Conservation (phyloP, 139 green algal genomes). For the Zygnema cylindricum region DNA sequence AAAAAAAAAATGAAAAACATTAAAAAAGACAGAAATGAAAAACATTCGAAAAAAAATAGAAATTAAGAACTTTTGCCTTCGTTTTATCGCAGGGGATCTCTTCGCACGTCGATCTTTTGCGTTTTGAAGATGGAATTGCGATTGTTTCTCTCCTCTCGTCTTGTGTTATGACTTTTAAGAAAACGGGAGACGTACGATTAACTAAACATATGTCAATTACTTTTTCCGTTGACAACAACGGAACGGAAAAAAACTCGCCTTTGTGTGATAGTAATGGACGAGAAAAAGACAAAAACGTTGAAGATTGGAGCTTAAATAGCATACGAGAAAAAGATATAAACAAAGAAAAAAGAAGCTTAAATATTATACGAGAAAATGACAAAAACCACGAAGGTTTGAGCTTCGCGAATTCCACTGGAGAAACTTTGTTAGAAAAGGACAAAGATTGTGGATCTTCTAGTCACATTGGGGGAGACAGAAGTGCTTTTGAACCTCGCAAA, state of each 20-base stretch:
- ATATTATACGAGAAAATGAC: neutral
- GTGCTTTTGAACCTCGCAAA: too few relatives aligned
- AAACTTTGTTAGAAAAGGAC: too few relatives aligned
- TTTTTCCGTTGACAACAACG: neutral
- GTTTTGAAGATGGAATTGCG: conserved; percentile 54
- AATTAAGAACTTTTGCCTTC: neutral
- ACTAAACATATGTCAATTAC: neutral
- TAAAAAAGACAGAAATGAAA: too few relatives aligned
- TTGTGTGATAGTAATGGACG: neutral
- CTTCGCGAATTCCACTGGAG: too few relatives aligned
- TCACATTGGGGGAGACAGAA: too few relatives aligned
- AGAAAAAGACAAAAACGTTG: neutral
- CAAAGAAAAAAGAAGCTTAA: neutral
- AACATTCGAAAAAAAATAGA: too few relatives aligned
- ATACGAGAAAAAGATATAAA: neutral
- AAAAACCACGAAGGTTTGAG: too few relatives aligned
- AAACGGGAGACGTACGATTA: neutral
- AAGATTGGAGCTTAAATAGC: neutral
- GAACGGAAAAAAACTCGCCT: neutral
- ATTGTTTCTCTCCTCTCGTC: conserved; percentile 40
- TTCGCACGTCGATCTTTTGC: conserved; percentile 45
- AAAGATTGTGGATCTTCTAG: too few relatives aligned
- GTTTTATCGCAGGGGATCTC: conserved; percentile 33
- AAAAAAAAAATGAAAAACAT: too few relatives aligned
- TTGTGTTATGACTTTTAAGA: conserved; percentile 41